A percentile compares a stretch with the other conserved stretches of the same genome.
Conservation (phyloP, 2,329 filamentous ascomycete genomes). For the Colletotrichum caudatum region DNA sequence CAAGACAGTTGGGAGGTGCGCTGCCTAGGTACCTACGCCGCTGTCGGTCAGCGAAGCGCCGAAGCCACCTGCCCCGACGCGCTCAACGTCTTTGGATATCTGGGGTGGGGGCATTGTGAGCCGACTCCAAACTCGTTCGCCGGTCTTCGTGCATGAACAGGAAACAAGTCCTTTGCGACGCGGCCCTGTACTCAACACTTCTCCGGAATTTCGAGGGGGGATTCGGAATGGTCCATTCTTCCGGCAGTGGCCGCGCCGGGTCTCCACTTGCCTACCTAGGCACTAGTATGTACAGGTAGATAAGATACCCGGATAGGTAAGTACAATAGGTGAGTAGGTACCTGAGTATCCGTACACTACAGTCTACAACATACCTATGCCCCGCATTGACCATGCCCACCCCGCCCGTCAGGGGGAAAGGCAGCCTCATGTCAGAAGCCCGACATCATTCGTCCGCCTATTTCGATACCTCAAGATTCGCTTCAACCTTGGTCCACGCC, state of each 20-base stretch:
- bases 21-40: background rate
- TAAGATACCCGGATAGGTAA: no score
- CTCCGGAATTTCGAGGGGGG: background rate
- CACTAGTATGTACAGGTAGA: background rate
- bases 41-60: no score
- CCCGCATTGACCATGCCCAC: slow-evolving; percentile 39
- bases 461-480: slow-evolving; percentile 31
- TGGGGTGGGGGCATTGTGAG: background rate
- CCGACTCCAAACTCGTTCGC: slow-evolving; percentile 20
- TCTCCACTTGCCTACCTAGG: slow-evolving; percentile 4
- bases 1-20: background rate
- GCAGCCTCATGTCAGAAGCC: slow-evolving; percentile 38
- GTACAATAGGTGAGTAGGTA: background rate
- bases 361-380: background rate
- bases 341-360: background rate
- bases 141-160: slow-evolving; percentile 24
- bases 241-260: slow-evolving; percentile 24
- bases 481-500: slow-evolving; percentile 13
- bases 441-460: slow-evolving; percentile 34
- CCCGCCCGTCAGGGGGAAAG: slow-evolving; percentile 33
- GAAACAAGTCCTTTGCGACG: background rate
- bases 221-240: slow-evolving; percentile 24
- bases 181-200: no score
- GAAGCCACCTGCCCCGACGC: background rate
- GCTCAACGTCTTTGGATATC: background rate